Base-by-base conservation (phyloP, 768 basidiomycete species). In the Serendipita sp. region DNA sequence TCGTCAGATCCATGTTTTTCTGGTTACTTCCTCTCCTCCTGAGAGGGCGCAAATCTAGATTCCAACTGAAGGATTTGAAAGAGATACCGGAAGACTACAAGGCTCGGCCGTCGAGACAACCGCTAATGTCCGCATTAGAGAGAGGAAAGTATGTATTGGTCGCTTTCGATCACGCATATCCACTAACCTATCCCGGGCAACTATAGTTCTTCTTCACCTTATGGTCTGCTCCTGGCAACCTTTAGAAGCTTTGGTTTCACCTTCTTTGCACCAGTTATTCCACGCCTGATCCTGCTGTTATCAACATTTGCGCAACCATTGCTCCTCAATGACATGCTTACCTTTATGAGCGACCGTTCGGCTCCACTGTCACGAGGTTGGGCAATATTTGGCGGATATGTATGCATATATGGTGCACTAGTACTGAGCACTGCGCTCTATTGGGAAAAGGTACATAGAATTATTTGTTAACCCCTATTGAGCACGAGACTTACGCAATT, bases 271-370 rank as follows among this genome's bases (percentile, higher is more conserved):
- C 56, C 65, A 16, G 34, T 65, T 4, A 15, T 65, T 3, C 65
- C 65, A 2, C 58, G 58, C n/a, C 24, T 66, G 58, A 45, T 34
- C 32, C 45, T 63, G 3, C 16, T 66, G n/a, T 18, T 32, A 3
- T 56, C 65, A 3, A 66, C 65, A 2, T 66, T 66, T 41, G 65
- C 58, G n/a, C 65, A 66, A 28, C 65, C 65, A 15, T 63, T 63
- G 24, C 35, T 66, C 60, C 24, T 66, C 3, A 38, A 63, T 38
- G 18, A 41, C 28, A 66, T 63, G 45, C 60, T 66, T 4, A 28
- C 30, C 10, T 66, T 63, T 45, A 63, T 66, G 18, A 28, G 41
- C 2, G 45, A 56, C 10, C 45, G 24, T 35, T 35, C 56, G 15
- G 45, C 58, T 16, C 34, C 56, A 32, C 32, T 30, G 30, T 56